phyloP scores from a whole-genome alignment of 2,329 filamentous ascomycete species.

The Allantophomopsis lycopodina region DNA sequence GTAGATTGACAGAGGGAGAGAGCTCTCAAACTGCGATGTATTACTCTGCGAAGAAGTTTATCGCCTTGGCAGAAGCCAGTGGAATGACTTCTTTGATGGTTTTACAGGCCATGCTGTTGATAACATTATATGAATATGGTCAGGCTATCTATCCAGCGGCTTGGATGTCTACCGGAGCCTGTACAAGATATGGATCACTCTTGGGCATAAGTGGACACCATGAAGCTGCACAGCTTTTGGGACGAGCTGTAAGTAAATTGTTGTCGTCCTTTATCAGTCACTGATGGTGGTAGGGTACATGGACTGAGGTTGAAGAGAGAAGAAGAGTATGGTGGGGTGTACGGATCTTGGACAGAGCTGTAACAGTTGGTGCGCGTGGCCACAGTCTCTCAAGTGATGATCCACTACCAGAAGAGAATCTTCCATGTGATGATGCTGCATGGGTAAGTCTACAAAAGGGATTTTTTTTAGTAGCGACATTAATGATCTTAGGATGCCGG shows the following conservation, averaged over 20 bases:
- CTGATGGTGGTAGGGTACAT: conserved; percentile 20
- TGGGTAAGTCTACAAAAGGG: conserved; percentile 28
- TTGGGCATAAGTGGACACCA: conserved; percentile 26
- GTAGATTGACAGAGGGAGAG: conserved; percentile 20
- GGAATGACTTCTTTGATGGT: conserved; percentile 27
- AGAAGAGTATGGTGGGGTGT: conserved; percentile 33
- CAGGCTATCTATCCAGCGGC: conserved; percentile 35
- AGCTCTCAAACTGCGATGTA: conserved; percentile 25
- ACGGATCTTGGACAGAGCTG: conserved; percentile 26
- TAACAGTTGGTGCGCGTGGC: conserved; percentile 14
- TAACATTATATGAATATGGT: conserved; percentile 32
- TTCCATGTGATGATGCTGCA: conserved; percentile 19
- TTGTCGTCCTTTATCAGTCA: background rate
- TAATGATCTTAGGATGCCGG: conserved; percentile 19
- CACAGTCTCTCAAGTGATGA: conserved; percentile 16
- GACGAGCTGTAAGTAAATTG: conserved; percentile 16
- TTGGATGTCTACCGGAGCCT: conserved; percentile 31
- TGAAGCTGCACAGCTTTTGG: conserved; percentile 23
- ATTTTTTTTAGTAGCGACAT: no score
- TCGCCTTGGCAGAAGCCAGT: conserved; percentile 24
- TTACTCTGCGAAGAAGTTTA: conserved; percentile 26
- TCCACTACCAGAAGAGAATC: conserved; percentile 8
- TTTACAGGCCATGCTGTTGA: conserved; percentile 29
- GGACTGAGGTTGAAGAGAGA: conserved; percentile 32
- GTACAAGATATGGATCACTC: conserved; percentile 28